Conservation (phyloP, 2,329 filamentous ascomycete genomes). For the Dissoconium aciculare region DNA sequence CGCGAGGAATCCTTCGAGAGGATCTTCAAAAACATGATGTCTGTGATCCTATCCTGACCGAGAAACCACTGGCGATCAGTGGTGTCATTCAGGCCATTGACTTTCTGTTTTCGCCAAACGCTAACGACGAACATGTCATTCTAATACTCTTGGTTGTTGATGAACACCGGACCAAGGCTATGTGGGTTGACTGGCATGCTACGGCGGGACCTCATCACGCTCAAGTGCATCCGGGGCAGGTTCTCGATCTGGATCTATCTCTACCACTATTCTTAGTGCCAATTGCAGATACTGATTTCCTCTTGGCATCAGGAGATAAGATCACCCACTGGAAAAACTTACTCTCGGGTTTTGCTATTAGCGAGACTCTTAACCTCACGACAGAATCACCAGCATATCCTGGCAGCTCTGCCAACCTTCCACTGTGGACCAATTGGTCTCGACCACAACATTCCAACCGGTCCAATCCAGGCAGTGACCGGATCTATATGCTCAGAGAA, state of each 20-base stretch:
- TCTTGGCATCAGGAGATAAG: slow-evolving; percentile 26
- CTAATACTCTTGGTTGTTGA: slow-evolving; percentile 48
- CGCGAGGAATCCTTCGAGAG: slow-evolving; percentile 38
- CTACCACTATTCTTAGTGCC: slow-evolving; percentile 28
- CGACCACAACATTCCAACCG: slow-evolving; percentile 53
- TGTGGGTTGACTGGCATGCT: slow-evolving; percentile 21
- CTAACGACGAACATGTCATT: slow-evolving; percentile 57
- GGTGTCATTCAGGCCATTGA: slow-evolving; percentile 76
- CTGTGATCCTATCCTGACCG: slow-evolving; percentile 45
- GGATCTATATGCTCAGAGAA: slow-evolving; percentile 74
- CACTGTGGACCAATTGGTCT: slow-evolving; percentile 66
- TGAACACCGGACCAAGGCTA: slow-evolving; percentile 28
- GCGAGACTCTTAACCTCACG: slow-evolving; percentile 2
- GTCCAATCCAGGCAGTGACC: slow-evolving; percentile 52
- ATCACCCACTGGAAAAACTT: slow-evolving; percentile 27
- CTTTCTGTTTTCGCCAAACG: slow-evolving; percentile 58
- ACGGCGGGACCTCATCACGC: slow-evolving; percentile 10
- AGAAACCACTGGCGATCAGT: slow-evolving; percentile 36
- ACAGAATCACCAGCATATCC: slow-evolving; percentile 8
- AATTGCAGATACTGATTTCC: slow-evolving; percentile 27
- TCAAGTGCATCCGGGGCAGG: slow-evolving; percentile 14
- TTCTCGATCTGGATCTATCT: slow-evolving; percentile 12
- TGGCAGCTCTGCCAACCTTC: slow-evolving; percentile 15
- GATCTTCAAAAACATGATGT: slow-evolving; percentile 32
- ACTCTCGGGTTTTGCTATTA: slow-evolving; percentile 25